Percentiles rank a stretch among this genome's conserved stretches.
Evolutionary conservation across 1,139 yeast genomes (phyloP).

Genomic region (Diutina scorzettiae): DNA sequence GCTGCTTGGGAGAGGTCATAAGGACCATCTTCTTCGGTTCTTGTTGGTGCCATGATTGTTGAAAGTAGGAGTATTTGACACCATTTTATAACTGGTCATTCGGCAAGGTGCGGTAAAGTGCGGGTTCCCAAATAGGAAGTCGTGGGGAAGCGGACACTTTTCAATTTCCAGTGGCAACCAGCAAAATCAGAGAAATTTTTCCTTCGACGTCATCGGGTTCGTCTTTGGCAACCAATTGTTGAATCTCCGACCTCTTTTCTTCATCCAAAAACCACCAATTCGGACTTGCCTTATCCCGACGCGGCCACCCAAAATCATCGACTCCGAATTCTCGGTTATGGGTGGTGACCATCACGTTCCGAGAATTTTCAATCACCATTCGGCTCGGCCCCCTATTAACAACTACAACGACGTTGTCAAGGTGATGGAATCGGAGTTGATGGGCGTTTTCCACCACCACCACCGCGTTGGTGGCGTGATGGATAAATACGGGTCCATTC

Average conservation of each 20-base stretch:
- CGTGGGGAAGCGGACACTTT: no score
- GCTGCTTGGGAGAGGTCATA: neutral
- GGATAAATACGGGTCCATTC: neutral
- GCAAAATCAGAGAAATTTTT: no score
- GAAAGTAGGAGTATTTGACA: no score
- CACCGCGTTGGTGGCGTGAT: neutral
- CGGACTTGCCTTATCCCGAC: neutral
- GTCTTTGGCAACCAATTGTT: no score
- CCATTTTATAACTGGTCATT: no score
- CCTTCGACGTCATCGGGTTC: no score
- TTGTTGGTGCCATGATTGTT: slow-evolving; percentile 3
- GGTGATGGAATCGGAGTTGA: slow-evolving; percentile 1
- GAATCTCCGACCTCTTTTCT: no score
- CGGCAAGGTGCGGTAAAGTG: no score
- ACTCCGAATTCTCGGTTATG: neutral
- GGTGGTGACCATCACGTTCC: neutral
- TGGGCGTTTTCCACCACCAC: neutral
- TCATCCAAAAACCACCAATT: no score
- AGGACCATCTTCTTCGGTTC: neutral
- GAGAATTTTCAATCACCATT: neutral
- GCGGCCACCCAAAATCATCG: slow-evolving; percentile 5
- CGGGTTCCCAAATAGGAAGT: no score
- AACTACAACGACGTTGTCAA: neutral
- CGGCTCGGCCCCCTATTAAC: neutral
- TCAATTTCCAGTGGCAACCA: no score